Conservation (phyloP, 2,329 filamentous ascomycete genomes). For the Colletotrichum sublineola region DNA sequence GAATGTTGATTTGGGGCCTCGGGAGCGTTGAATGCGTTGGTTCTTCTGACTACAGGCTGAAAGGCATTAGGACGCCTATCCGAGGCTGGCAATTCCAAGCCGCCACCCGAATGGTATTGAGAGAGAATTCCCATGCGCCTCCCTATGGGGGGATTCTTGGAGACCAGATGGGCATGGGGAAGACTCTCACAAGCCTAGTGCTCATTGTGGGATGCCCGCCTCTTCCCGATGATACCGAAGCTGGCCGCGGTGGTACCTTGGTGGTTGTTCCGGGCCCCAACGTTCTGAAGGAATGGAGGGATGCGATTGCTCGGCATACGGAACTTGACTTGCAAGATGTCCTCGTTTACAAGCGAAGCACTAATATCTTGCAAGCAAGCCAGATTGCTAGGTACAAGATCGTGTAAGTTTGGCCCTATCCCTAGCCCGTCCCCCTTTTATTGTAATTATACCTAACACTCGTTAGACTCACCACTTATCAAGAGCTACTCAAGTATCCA, state of each 20-base stretch:
- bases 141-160: slow-evolving; percentile 69
- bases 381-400: slow-evolving; percentile 7
- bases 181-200: slow-evolving; percentile 66
- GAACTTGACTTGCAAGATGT: background rate
- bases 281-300: background rate
- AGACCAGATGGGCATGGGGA: slow-evolving; percentile 75
- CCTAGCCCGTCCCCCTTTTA: too few relatives aligned
- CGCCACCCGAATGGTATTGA: slow-evolving; percentile 65
- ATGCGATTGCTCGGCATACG: background rate
- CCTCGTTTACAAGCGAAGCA: background rate
- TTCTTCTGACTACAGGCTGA: background rate
- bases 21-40: background rate
- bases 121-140: slow-evolving; percentile 56
- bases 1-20: background rate
- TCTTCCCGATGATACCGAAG: slow-evolving; percentile 50
- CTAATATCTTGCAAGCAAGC: background rate
- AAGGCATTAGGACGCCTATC: background rate
- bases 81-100: background rate
- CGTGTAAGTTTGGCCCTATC: slow-evolving; percentile 1
- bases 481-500: background rate
- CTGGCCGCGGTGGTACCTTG: slow-evolving; percentile 54
- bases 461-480: background rate
- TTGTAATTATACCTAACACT: background rate
- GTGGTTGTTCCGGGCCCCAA: slow-evolving; percentile 49
- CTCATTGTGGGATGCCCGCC: slow-evolving; percentile 56